Evolutionary conservation across 192 early-diverging fungal species (phyloP).

Genomic region (Linnemannia zychae): DNA sequence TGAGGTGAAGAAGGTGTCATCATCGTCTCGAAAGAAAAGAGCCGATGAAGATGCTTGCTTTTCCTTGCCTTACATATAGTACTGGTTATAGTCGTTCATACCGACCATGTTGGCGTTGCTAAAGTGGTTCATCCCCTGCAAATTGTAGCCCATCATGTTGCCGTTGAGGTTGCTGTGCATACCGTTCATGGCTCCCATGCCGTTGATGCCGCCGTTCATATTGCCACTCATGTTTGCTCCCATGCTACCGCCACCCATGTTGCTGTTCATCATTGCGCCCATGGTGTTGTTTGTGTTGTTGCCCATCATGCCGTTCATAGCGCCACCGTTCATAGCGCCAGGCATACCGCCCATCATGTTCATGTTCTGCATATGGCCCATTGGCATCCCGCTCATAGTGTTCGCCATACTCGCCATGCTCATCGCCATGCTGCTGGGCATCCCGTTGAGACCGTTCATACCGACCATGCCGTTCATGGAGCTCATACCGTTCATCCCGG

Average conservation of each 20-base stretch:
- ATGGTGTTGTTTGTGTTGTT: constrained; percentile 22
- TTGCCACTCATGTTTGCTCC: constrained; percentile 2
- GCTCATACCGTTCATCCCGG: constrained; percentile 27
- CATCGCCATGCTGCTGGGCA: constrained; percentile 45
- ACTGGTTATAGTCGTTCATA: constrained; percentile 60
- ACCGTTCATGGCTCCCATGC: constrained; percentile 27
- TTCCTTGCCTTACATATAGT: constrained; percentile 57
- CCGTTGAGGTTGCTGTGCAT: constrained; percentile 46
- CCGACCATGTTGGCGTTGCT: constrained; percentile 63
- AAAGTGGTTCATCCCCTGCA: constrained; percentile 56
- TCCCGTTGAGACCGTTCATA: constrained; percentile 16
- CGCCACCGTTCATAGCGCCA: constrained; percentile 20
- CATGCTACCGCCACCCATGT: constrained; percentile 14
- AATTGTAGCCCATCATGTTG: constrained; percentile 57
- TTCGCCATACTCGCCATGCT: constrained; percentile 33
- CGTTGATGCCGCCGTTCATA: constrained; percentile 23
- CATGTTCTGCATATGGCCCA: constrained; percentile 37
- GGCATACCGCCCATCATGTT: constrained; percentile 22
- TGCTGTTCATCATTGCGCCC: constrained; percentile 20
- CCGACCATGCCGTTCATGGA: constrained; percentile 33
- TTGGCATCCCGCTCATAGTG: constrained; percentile 31
- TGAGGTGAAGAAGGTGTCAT: background rate
- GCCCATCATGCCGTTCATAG: constrained; percentile 22
- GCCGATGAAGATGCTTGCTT: background rate
- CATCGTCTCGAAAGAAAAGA: background rate